Base-by-base conservation (phyloP, 2,329 filamentous ascomycete genomes). In the Plenodomus tracheiphilus region DNA sequence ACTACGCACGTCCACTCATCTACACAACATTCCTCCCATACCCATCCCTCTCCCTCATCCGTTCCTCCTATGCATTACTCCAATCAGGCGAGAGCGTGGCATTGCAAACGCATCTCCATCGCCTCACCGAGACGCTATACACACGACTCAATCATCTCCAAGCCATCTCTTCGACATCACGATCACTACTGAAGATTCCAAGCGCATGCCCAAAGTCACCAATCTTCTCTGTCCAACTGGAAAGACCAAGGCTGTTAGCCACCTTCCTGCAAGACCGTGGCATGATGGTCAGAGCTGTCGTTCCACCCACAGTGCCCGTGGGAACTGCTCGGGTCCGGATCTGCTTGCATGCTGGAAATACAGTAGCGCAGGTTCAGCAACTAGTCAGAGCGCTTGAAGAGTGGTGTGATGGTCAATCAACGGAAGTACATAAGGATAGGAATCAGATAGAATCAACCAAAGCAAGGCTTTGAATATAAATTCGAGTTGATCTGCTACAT, bases 11-110 rank as follows among this genome's bases (percentile, higher is more conserved):
- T 0, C 70, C 74, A 0, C 56, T 77, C 1, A 75, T 76, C 10
- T 78, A 74, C 44, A 74, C 71, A 1, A 76, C 74, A 0, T 69
- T 75, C 16, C 62, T 76, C 35, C 69, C 74, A 0, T 76, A 74
- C 37, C 74, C 75, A 4, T 62, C 69, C 2, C 65, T 78, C 1
- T 72, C 71, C 7, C 66, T 72, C 2, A 75, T 79, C 38, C 66
- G 64, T n/a, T 60, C 62, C 2, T 67, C 66, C 0, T 72, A 73
- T 45, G 39, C 39, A 4, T 49, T 71, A 4, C 58, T 72, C 2
- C 37, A 50, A 11, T 25, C 53, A 2, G 63, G 64, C 2, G 42
- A 55, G 16, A 66, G 66, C 16, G 46, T 48, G 0, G 8, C 43
- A 11, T 46, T 70, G 47, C 63, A 66, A 21, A 40, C 50, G 1